A percentile compares a stretch with the other conserved stretches of the same genome.
Evolutionary conservation across 371 early-diverging fungal species (phyloP).

Genomic region (Mortierella sp.): DNA sequence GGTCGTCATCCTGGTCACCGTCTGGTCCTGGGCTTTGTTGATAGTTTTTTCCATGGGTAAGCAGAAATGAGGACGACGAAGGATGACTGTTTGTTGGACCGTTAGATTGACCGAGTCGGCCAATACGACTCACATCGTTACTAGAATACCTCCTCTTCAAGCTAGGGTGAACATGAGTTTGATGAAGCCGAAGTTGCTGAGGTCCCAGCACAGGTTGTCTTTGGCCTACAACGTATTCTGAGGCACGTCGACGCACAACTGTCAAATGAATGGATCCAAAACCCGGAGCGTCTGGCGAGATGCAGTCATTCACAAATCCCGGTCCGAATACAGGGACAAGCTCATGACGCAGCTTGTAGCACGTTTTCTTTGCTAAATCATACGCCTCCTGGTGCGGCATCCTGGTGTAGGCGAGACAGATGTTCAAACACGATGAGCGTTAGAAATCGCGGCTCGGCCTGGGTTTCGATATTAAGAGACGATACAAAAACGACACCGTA

Average conservation of each 20-base stretch:
- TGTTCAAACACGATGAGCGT: not conserved
- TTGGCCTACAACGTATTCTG: constrained; percentile 41
- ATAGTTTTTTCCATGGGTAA: constrained; percentile 22
- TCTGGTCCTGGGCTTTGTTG: constrained; percentile 21
- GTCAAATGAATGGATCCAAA: constrained; percentile 51
- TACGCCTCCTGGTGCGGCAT: constrained; percentile 71
- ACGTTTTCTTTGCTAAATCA: constrained; percentile 64
- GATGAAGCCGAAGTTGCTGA: constrained; percentile 43
- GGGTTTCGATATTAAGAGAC: not conserved
- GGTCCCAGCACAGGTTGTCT: constrained; percentile 28
- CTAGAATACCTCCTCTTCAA: constrained; percentile 48
- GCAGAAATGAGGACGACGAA: constrained; percentile 30
- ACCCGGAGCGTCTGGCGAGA: constrained; percentile 63
- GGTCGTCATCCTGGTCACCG: constrained; percentile 30
- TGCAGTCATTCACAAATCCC: constrained; percentile 61
- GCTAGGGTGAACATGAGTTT: constrained; percentile 38
- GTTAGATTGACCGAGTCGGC: constrained; percentile 30
- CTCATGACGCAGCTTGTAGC: constrained; percentile 68
- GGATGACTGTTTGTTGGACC: constrained; percentile 27
- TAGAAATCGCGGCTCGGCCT: not conserved
- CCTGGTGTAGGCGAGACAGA: constrained; percentile 35
- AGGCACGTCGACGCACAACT: constrained; percentile 39
- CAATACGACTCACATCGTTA: constrained; percentile 43
- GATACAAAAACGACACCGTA: constrained; percentile 9
- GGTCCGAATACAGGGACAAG: constrained; percentile 72